Conservation (phyloP, 2,329 filamentous ascomycete genomes). For the Sarocladium strictum region DNA sequence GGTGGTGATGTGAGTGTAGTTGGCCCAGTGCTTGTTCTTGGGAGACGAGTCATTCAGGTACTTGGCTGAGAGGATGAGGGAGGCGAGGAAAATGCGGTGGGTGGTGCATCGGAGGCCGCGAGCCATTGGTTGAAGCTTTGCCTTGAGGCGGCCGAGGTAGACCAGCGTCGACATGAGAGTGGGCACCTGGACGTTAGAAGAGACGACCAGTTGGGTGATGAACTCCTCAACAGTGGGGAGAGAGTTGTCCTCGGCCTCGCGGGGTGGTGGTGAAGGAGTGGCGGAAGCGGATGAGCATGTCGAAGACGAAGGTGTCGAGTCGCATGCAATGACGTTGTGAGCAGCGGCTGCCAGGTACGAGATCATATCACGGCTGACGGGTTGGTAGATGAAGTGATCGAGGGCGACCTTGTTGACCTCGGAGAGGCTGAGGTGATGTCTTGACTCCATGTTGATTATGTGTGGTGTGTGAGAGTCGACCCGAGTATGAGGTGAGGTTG, state of each 20-base stretch:
- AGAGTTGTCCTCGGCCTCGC: constrained; percentile 43
- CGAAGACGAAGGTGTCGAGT: constrained; percentile 43
- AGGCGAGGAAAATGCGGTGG: constrained; percentile 92
- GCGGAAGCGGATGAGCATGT: constrained; percentile 26
- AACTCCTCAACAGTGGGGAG: constrained; percentile 84
- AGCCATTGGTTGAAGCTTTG: constrained; percentile 83
- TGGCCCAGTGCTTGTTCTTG: constrained; percentile 99
- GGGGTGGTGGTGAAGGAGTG: constrained; percentile 46
- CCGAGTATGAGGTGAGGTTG: neutral
- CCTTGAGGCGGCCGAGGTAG: constrained; percentile 80
- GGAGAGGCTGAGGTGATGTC: constrained; percentile 33
- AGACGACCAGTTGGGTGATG: constrained; percentile 83
- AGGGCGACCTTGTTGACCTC: constrained; percentile 69
- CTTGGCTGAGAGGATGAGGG: constrained; percentile 84
- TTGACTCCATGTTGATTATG: constrained; percentile 37
- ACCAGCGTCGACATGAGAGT: constrained; percentile 96
- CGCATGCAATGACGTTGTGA: constrained; percentile 73
- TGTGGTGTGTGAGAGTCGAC: constrained; percentile 2
- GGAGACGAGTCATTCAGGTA: constrained; percentile 97
- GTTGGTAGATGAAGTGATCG: constrained; percentile 73
- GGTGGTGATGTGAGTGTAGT: constrained; percentile 76
- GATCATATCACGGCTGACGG: constrained; percentile 73
- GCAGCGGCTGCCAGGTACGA: constrained; percentile 69
- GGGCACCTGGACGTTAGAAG: constrained; percentile 93
- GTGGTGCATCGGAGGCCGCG: constrained; percentile 96